Conservation (phyloP, 257 asterid species). For the Echium plantagineum region DNA sequence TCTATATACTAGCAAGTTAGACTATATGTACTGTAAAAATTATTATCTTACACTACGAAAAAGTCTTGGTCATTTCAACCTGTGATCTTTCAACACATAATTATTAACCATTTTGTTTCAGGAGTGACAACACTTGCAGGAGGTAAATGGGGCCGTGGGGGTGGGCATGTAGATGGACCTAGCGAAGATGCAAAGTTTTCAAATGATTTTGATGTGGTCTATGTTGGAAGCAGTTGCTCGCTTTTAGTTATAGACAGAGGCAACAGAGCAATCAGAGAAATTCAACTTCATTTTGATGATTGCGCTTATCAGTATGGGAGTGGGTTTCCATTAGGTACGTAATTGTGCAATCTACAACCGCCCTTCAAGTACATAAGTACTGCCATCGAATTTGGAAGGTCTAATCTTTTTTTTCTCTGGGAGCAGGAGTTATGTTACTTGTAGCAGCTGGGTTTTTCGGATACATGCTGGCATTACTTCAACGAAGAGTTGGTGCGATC, state of each 20-base stretch:
- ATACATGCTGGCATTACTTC: conserved; percentile 86
- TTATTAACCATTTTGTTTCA: conserved; percentile 13
- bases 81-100: not conserved
- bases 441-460: conserved; percentile 90
- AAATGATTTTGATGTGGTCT: conserved; percentile 84
- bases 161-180: conserved; percentile 91
- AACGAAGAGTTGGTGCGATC: conserved; percentile 48
- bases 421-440: conserved; percentile 68
- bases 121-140: conserved; percentile 98
- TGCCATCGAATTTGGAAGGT: conserved; percentile 1
- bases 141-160: conserved; percentile 78
- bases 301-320: conserved; percentile 98
- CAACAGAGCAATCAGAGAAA: conserved; percentile 86
- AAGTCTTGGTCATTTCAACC: no score
- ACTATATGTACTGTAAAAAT: no score
- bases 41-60: no score
- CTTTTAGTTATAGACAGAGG: conserved; percentile 94
- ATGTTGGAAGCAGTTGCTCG: conserved; percentile 93
- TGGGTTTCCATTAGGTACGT: conserved; percentile 74
- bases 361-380: conserved; percentile 1
- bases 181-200: conserved; percentile 97
- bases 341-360: not conserved
- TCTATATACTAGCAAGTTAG: not conserved
- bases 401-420: conserved; percentile 3
- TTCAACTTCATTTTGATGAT: conserved; percentile 87